A percentile compares a stretch with the other conserved stretches of the same genome.
Evolutionary conservation across 2,329 filamentous ascomycete genomes (phyloP).

Genomic region (Emmonsia crescens): DNA sequence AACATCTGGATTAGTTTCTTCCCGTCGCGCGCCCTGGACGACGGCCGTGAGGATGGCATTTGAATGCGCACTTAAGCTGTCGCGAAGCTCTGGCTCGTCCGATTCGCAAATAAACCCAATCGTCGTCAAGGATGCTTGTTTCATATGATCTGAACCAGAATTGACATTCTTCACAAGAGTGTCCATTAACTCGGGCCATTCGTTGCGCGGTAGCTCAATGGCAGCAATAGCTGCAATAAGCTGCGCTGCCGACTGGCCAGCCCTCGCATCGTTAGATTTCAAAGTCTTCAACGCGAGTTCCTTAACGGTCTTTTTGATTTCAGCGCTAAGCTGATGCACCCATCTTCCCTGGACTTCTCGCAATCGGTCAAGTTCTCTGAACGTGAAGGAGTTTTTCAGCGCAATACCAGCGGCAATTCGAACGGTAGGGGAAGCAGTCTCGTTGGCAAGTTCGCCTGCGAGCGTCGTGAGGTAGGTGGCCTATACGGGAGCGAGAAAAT

Average conservation of each 20-base stretch:
- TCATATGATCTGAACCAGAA: slow-evolving; percentile 73
- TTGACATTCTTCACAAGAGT: slow-evolving; percentile 86
- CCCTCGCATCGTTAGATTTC: slow-evolving; percentile 64
- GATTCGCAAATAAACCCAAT: slow-evolving; percentile 98
- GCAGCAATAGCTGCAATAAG: slow-evolving; percentile 90
- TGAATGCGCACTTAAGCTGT: slow-evolving; percentile 72
- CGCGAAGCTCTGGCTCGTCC: slow-evolving; percentile 75
- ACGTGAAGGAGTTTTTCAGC: slow-evolving; percentile 95
- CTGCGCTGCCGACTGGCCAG: slow-evolving; percentile 82
- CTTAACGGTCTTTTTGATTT: slow-evolving; percentile 82
- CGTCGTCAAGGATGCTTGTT: slow-evolving; percentile 88
- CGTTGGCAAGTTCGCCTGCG: slow-evolving; percentile 88
- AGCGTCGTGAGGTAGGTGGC: slow-evolving; percentile 86
- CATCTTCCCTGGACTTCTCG: slow-evolving; percentile 89
- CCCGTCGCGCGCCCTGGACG: slow-evolving; percentile 92
- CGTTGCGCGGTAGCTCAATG: slow-evolving; percentile 83
- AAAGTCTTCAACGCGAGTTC: slow-evolving; percentile 81
- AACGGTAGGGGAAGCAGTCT: slow-evolving; percentile 69
- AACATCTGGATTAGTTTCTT: slow-evolving; percentile 85
- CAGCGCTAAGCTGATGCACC: slow-evolving; percentile 68
- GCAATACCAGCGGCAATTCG: slow-evolving; percentile 91
- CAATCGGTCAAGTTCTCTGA: slow-evolving; percentile 77
- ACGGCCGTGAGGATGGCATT: slow-evolving; percentile 97
- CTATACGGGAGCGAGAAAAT: slow-evolving; percentile 38
- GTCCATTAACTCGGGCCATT: slow-evolving; percentile 89